Conservation (phyloP, 371 early-diverging fungal genomes). For the Smittium mucronatum region DNA sequence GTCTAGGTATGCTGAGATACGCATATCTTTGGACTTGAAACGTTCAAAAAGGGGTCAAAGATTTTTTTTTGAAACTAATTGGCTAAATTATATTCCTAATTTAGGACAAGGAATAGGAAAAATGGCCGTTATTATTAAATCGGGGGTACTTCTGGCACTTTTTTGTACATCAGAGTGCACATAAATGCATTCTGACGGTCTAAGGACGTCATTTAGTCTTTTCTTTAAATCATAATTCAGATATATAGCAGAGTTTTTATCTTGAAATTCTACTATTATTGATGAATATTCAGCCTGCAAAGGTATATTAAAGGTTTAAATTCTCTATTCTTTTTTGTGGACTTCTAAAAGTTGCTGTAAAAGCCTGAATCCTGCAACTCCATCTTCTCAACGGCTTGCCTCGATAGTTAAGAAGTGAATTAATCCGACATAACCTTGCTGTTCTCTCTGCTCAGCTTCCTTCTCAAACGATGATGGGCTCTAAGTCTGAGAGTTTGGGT, state of each 20-base stretch:
- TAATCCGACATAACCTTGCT: background rate
- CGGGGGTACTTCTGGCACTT: conserved; percentile 27
- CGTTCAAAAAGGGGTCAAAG: conserved; percentile 28
- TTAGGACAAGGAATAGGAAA: conserved; percentile 33
- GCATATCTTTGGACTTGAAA: conserved; percentile 21
- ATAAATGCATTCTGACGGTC: conserved; percentile 29
- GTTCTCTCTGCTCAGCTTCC: background rate
- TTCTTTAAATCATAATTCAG: conserved; percentile 17
- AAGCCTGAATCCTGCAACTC: background rate
- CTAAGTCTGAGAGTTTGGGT: no score
- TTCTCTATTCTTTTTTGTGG: conserved; percentile 1
- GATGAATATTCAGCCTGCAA: conserved; percentile 24
- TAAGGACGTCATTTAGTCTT: conserved; percentile 28
- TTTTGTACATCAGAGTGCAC: conserved; percentile 24
- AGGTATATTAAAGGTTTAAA: conserved; percentile 23
- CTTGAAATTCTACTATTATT: conserved; percentile 17
- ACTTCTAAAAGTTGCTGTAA: background rate
- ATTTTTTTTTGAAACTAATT: conserved; percentile 32
- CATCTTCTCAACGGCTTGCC: background rate
- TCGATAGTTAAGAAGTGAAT: background rate
- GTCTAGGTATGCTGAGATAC: conserved; percentile 30
- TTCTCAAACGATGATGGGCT: no score
- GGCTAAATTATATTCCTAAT: conserved; percentile 36
- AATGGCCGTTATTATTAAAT: conserved; percentile 32
- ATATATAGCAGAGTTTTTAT: conserved; percentile 25